Conservation (phyloP, 192 early-diverging fungal genomes). For the Thamnidium elegans region DNA sequence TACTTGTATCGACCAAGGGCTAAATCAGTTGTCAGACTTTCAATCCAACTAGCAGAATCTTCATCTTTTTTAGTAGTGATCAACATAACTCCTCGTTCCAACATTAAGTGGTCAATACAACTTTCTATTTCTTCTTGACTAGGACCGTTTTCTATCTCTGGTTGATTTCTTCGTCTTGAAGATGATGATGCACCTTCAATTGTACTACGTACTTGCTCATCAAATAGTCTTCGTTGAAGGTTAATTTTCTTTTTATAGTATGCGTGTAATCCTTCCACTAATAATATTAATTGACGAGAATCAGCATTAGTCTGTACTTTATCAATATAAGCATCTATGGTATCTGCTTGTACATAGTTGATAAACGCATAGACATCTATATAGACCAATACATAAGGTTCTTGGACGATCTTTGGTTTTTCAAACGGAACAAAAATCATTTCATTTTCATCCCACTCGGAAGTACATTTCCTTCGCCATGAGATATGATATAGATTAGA, state of each 20-base stretch:
- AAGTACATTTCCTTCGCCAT: constrained; percentile 36
- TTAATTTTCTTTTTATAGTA: constrained; percentile 31
- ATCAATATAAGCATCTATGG: constrained; percentile 20
- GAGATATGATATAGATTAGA: constrained; percentile 26
- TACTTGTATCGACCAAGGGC: constrained; percentile 40
- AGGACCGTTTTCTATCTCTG: neutral
- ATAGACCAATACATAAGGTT: constrained; percentile 28
- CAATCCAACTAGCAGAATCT: constrained; percentile 34
- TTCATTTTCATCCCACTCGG: constrained; percentile 31
- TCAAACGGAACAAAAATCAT: constrained; percentile 28
- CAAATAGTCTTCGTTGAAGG: constrained; percentile 18
- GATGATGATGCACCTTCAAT: neutral
- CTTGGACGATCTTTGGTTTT: constrained; percentile 21
- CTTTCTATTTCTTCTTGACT: constrained; percentile 29
- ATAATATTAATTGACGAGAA: constrained; percentile 33
- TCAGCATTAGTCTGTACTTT: constrained; percentile 13
- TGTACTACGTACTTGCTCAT: constrained; percentile 24
- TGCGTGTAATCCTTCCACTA: constrained; percentile 40
- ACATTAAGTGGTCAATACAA: constrained; percentile 32
- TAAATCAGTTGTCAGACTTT: constrained; percentile 40
- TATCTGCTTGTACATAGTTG: constrained; percentile 7
- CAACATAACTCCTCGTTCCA: constrained; percentile 37
- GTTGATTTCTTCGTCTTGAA: neutral
- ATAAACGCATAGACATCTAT: constrained; percentile 27
- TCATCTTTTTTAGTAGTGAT: constrained; percentile 32